These are phyloP conservation scores for Neofusicoccum sp. DNA, from an alignment of 2,329 filamentous ascomycete species.

Conservation along the genomic window DNA sequence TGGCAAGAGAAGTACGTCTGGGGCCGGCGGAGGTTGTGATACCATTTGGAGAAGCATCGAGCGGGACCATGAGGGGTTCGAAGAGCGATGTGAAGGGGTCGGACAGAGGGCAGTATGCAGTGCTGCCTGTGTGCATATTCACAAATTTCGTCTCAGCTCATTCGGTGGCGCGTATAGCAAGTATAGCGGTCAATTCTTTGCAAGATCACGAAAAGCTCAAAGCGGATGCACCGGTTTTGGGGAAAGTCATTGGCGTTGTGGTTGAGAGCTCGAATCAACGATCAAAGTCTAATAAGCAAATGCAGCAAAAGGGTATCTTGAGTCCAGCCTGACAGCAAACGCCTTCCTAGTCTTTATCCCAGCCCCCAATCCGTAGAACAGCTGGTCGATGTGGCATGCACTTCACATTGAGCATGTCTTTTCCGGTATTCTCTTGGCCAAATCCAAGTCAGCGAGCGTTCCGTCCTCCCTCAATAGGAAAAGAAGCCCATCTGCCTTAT, in stretches of 20 bases:
- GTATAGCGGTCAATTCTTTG: constrained; percentile 19
- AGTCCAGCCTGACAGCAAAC: too few relatives aligned
- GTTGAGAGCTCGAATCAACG: too few relatives aligned
- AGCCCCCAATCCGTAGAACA: too few relatives aligned
- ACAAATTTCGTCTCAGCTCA: constrained; percentile 10
- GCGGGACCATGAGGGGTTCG: background rate
- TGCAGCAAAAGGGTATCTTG: too few relatives aligned
- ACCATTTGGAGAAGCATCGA: background rate
- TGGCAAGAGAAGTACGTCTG: too few relatives aligned
- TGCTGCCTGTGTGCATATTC: constrained; percentile 5
- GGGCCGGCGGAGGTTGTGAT: background rate
- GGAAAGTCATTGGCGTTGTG: too few relatives aligned
- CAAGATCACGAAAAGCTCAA: background rate
- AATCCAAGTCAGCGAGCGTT: too few relatives aligned
- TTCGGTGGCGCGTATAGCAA: constrained; percentile 17
- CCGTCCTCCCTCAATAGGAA: background rate
- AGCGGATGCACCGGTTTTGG: background rate
- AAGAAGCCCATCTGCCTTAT: too few relatives aligned
- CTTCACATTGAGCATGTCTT: background rate
- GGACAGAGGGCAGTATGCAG: background rate
- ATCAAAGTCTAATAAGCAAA: too few relatives aligned
- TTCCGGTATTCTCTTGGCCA: too few relatives aligned
- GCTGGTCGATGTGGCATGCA: too few relatives aligned
- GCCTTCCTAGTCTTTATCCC: too few relatives aligned
- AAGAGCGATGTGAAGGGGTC: background rate